Evolutionary conservation across 2,329 filamentous ascomycete species (phyloP).

Genomic region (Stagonosporopsis rhizophila): DNA sequence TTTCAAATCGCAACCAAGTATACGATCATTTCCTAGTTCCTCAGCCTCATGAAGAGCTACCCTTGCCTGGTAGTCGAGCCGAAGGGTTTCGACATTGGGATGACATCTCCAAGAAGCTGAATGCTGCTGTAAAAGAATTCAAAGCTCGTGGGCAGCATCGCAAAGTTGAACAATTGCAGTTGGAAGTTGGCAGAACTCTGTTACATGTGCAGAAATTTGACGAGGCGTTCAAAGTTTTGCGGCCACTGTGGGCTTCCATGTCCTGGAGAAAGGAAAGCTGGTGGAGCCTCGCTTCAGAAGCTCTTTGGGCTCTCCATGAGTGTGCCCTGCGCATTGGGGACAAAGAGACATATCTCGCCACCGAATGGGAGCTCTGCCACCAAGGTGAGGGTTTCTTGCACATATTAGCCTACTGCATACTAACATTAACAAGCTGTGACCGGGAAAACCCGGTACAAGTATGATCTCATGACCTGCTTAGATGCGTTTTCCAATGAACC

Average conservation of each 20-base stretch:
- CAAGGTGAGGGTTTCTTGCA: conserved; percentile 30
- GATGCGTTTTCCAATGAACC: conserved; percentile 45
- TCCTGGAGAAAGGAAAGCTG: conserved; percentile 68
- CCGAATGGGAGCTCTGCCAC: conserved; percentile 64
- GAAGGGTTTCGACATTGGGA: conserved; percentile 59
- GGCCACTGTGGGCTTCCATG: conserved; percentile 62
- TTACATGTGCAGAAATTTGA: conserved; percentile 58
- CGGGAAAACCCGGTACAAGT: conserved; percentile 43
- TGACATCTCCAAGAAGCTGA: conserved; percentile 58
- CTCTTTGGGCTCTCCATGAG: conserved; percentile 62
- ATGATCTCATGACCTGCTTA: conserved; percentile 59
- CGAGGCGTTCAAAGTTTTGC: conserved; percentile 60
- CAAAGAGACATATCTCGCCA: conserved; percentile 57
- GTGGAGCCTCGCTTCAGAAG: conserved; percentile 63
- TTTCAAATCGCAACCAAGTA: conserved; percentile 59
- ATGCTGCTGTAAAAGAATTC: conserved; percentile 59
- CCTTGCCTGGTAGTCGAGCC: conserved; percentile 49
- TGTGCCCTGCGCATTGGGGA: conserved; percentile 58
- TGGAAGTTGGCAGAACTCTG: conserved; percentile 64
- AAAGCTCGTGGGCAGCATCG: conserved; percentile 60
- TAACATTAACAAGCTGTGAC: conserved; percentile 38
- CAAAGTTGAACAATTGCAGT: conserved; percentile 61
- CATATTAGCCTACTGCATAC: not conserved
- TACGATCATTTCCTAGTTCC: conserved; percentile 69
- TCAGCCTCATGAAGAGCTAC: conserved; percentile 63